phyloP scores from a whole-genome alignment of 2,329 filamentous ascomycete species.

The Colletotrichum sp. region DNA sequence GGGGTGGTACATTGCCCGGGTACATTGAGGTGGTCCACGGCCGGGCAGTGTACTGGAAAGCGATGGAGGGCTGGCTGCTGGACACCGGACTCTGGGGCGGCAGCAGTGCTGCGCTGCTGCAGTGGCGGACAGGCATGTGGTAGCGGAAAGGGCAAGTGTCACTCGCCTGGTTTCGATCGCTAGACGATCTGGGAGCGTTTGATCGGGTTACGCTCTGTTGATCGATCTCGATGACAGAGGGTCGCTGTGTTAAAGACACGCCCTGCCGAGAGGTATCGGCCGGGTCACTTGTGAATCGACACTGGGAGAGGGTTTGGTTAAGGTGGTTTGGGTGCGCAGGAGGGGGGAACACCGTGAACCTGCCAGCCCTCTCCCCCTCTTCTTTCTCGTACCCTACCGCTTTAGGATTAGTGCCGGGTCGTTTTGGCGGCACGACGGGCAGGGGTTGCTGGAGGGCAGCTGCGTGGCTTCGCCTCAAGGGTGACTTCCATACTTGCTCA shows the following conservation, averaged over 20 bases:
- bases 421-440: background rate
- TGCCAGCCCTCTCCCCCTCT: background rate
- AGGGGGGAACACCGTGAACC: background rate
- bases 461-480: background rate
- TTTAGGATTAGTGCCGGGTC: background rate
- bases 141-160: constrained; percentile 19
- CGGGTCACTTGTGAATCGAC: background rate
- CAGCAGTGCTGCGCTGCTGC: background rate
- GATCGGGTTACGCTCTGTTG: constrained; percentile 24
- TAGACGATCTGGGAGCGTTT: constrained; percentile 20
- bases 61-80: background rate
- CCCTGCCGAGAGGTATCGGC: background rate
- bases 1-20: background rate
- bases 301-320: background rate
- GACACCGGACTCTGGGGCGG: background rate
- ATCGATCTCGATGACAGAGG: constrained; percentile 27
- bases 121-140: constrained; percentile 2
- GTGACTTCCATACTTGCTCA: background rate
- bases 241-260: background rate
- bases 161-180: constrained; percentile 23
- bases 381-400: background rate
- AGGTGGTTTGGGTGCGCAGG: background rate
- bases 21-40: background rate
- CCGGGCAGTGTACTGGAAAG: background rate
- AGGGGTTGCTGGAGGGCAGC: background rate